Evolutionary conservation across 805 yeast species (phyloP), one percentile per base, ranked within the genome.

Genomic region (Myxozyma lipomycoides): DNA sequence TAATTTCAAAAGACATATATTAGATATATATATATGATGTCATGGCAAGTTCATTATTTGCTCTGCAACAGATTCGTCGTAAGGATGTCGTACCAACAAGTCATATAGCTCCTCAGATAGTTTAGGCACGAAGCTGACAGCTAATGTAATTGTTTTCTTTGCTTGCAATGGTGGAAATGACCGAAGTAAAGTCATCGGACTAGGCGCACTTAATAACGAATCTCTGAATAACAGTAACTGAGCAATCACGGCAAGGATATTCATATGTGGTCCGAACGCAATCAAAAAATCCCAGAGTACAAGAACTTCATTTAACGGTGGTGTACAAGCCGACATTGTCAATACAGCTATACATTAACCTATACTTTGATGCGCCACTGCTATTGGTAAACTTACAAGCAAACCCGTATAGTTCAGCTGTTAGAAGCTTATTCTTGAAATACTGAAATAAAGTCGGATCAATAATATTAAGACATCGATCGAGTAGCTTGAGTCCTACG

Each of bases 251-350:
- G 88, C 84, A 35, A 90, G 71, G 25, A 90, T 77, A 67, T 90
- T 89, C 82, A 88, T 76, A 62, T 90, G 96, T 18, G 85, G 79
- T 0, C 97, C 97, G 62, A 86, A 89, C 2, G 96, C 95, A 67
- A 89, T 84, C 60, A 88, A 69, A 58, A 89, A 85, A 65, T 89
- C 97, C 97, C 97, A 89, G 17, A 89, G 72, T 51, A 81, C 78
- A 35, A 89, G 68, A 1, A 86, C 85, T 56, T 89, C 87, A 28
- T 72, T 70, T 40, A 90, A 70, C 0, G 96, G 90, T 7, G 95
- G 95, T 4, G 95, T 87, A 61, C 95, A 86, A 2, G 96, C 91
- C 49, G 90, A 81, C 42, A 90, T 70, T 0, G 97, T 89, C 56
- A 90, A 69, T 0, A 88, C 85, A 0, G 90, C 81, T 3, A 25